A percentile compares a stretch with the other conserved stretches of the same genome.
Evolutionary conservation across 805 yeast species (phyloP).

Genomic region (Tanozyma kutaoensis): DNA sequence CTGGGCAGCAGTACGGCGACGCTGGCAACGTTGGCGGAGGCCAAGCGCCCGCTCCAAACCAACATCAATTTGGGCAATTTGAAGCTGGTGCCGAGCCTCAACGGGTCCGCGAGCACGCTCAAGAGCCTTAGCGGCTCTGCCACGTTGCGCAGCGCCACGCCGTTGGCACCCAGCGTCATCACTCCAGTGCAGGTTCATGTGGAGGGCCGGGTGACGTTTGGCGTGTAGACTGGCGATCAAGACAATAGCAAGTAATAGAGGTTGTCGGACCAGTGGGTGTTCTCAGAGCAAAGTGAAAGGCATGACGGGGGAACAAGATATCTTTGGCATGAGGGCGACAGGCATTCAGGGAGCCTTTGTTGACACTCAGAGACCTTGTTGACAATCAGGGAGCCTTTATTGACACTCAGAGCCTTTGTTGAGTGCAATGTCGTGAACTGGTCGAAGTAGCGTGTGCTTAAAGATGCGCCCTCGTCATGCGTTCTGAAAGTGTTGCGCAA

Average conservation of each 20-base stretch:
- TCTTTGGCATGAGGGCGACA: too few relatives aligned
- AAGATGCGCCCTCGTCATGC: too few relatives aligned
- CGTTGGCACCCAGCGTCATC: constrained; percentile 24
- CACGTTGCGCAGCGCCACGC: constrained; percentile 9
- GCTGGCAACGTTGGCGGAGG: constrained; percentile 3
- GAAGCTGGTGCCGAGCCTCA: constrained; percentile 6
- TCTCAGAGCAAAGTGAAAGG: too few relatives aligned
- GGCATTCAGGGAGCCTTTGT: too few relatives aligned
- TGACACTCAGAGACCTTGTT: too few relatives aligned
- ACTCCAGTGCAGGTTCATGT: constrained; percentile 26
- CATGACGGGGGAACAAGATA: too few relatives aligned
- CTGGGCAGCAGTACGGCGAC: not conserved
- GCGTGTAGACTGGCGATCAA: not conserved
- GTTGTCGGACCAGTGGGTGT: too few relatives aligned
- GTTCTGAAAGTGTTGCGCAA: too few relatives aligned
- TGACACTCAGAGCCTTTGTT: too few relatives aligned
- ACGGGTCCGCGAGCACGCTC: constrained; percentile 11
- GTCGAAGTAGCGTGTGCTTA: too few relatives aligned
- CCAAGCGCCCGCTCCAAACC: constrained; percentile 7
- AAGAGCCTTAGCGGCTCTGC: constrained; percentile 17
- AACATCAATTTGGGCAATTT: constrained; percentile 8
- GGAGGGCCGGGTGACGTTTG: constrained; percentile 3
- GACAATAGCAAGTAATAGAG: constrained; percentile 17
- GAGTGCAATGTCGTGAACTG: too few relatives aligned
- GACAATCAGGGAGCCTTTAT: too few relatives aligned